Base-by-base conservation (phyloP, 805 yeast species). In the Sungouiella thailandica region DNA sequence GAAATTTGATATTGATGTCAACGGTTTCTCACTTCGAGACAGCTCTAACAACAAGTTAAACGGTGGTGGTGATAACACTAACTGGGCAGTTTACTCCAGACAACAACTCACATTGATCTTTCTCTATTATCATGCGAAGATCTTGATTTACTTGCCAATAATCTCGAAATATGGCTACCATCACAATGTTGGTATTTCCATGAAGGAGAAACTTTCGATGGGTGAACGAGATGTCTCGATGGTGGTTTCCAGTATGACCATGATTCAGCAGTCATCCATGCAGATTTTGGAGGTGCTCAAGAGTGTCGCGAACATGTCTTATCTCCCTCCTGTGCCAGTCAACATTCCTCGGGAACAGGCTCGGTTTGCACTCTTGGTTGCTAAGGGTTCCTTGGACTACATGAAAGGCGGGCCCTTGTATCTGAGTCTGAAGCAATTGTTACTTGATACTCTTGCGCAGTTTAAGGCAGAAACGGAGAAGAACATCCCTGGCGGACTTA, bases 321-420 rank as follows among this genome's bases (percentile, higher is more conserved):
- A 53, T 36, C 63, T 74, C 27, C 51, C 81, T 7, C 83, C 89
- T 0, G 53, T 82, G 9, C 89, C 93, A 0, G 53, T 80, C 29
- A 81, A 80, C 43, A 57, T 76, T 7, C 64, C 83, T 0, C 57
- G 87, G 40, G 76, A 80, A 40, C 76, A 74, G 47, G 77, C 84
- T 2, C 62, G 87, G 30, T 70, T 80, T 42, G 68, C 83, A 0
- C 60, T 83, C 19, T 47, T 82, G 29, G 82, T 80, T 17, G 86
- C 88, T 0, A 76, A 76, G 32, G 88, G 94, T 11, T 76, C 87
- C 1, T 62, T 88, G 36, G 96, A 87, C 42, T 86, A 84, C 52
- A 78, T 85, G 2, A 77, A 85, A 52, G 87, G 88, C 24, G 95
- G 96, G 0, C 79, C 90, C 1, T 58, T 87, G 35, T 78, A 80